These are phyloP conservation scores for Pseudocercospora fuligena DNA, from an alignment of 2,329 filamentous ascomycete species.

Conservation along the genomic window DNA sequence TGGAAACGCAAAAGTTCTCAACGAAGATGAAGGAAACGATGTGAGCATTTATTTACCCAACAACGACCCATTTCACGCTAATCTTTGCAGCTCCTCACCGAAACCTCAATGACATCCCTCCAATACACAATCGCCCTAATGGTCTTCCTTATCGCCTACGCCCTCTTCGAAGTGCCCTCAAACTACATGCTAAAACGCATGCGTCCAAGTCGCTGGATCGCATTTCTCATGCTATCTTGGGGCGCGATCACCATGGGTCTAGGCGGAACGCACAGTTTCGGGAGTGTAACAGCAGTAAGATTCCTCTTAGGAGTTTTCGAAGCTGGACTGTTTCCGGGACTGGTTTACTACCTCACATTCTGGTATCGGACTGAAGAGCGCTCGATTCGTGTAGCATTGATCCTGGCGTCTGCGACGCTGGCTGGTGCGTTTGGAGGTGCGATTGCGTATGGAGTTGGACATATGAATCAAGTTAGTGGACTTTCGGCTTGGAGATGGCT, in stretches of 20 bases:
- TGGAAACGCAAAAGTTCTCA: slow-evolving; percentile 57
- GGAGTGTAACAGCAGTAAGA: slow-evolving; percentile 50
- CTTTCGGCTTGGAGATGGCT: slow-evolving; percentile 73
- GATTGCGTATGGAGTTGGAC: slow-evolving; percentile 53
- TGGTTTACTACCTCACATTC: slow-evolving; percentile 38
- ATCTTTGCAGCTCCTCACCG: slow-evolving; percentile 54
- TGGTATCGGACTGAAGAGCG: slow-evolving; percentile 42
- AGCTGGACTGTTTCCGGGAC: slow-evolving; percentile 63
- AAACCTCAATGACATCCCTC: slow-evolving; percentile 64
- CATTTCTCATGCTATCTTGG: slow-evolving; percentile 39
- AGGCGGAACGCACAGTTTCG: slow-evolving; percentile 53
- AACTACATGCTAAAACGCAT: slow-evolving; percentile 50
- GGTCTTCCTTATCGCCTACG: slow-evolving; percentile 63
- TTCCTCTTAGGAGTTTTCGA: slow-evolving; percentile 53
- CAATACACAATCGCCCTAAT: slow-evolving; percentile 58
- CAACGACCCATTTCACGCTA: no score
- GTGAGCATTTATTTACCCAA: no score
- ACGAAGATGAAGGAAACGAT: slow-evolving; percentile 63
- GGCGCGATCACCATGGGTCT: slow-evolving; percentile 38
- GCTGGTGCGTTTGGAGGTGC: slow-evolving; percentile 43
- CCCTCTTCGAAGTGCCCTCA: slow-evolving; percentile 50
- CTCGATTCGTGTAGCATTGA: slow-evolving; percentile 38
- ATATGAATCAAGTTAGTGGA: slow-evolving; percentile 61
- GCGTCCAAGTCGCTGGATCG: slow-evolving; percentile 47
- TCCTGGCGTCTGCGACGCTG: slow-evolving; percentile 40